Evolutionary conservation across 2,329 filamentous ascomycete genomes (phyloP).

Genomic region (Phialemoniopsis sp.): DNA sequence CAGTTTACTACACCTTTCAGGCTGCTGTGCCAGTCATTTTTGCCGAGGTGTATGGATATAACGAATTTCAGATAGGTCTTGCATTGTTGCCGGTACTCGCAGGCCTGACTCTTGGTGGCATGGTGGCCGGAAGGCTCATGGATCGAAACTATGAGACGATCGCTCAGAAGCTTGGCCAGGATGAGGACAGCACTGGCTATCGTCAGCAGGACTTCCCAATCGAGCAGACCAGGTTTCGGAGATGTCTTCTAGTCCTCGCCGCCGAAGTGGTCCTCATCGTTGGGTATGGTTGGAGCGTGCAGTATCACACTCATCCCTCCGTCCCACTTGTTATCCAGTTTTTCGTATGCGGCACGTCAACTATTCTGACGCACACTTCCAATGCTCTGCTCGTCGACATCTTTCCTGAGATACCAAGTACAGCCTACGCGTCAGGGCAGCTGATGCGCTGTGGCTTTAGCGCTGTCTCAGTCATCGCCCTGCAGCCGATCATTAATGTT

Average conservation of each 20-base stretch:
- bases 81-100: constrained; percentile 5
- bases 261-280: constrained; percentile 45
- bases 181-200: neutral
- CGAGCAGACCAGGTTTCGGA: constrained; percentile 43
- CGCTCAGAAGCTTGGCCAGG: constrained; percentile 43
- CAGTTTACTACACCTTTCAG: constrained; percentile 46
- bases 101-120: constrained; percentile 20
- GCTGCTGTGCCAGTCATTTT: constrained; percentile 44
- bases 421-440: constrained; percentile 56
- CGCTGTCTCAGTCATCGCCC: constrained; percentile 48
- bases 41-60: constrained; percentile 39
- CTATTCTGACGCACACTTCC: constrained; percentile 54
- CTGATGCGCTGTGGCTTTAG: constrained; percentile 53
- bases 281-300: constrained; percentile 50
- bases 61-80: constrained; percentile 20
- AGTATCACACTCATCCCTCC: constrained; percentile 41
- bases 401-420: constrained; percentile 50
- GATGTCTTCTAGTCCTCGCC: constrained; percentile 44
- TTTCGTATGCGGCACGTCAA: constrained; percentile 47
- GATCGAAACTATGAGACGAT: constrained; percentile 64
- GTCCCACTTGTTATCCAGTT: constrained; percentile 48
- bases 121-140: constrained; percentile 42
- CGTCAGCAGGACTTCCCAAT: constrained; percentile 34
- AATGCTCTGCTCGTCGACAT: constrained; percentile 57
- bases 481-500: constrained; percentile 47